Evolutionary conservation across 169 alveolate species (phyloP).

Genomic region (Plasmodium inui): DNA sequence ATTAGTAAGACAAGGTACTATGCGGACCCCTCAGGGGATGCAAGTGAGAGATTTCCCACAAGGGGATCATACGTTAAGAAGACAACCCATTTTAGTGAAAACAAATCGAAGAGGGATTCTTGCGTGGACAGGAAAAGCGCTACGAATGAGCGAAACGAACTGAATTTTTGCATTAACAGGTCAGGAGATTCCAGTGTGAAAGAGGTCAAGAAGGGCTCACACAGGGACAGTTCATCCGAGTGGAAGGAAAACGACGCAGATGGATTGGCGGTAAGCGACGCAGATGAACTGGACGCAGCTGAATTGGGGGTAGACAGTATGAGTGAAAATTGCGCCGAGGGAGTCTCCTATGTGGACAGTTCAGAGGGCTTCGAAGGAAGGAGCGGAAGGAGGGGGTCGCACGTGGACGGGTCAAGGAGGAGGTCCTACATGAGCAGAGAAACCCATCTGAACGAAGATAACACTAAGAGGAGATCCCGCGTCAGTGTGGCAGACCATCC

Average conservation of each 20-base stretch:
- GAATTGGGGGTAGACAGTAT: neutral
- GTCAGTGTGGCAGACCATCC: neutral
- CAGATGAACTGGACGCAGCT: too few species aligned
- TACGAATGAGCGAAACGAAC: neutral
- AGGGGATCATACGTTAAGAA: neutral
- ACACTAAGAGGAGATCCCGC: neutral
- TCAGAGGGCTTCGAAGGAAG: neutral
- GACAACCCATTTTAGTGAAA: neutral
- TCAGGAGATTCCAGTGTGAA: neutral
- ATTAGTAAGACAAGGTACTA: neutral
- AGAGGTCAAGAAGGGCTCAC: neutral
- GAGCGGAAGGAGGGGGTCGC: neutral
- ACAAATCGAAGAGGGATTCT: neutral
- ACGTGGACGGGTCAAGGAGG: neutral
- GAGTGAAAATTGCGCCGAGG: neutral
- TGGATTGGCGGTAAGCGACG: too few species aligned
- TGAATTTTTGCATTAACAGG: neutral
- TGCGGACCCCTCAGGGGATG: neutral
- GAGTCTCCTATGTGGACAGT: neutral
- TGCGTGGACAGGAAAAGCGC: neutral
- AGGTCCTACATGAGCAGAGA: neutral
- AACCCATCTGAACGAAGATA: neutral
- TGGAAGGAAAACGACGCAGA: neutral
- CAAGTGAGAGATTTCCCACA: neutral
- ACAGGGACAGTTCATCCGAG: neutral